These are phyloP conservation scores for Carex pumila DNA, from an alignment of 176 grass and related monocot species.

Conservation along the genomic window DNA sequence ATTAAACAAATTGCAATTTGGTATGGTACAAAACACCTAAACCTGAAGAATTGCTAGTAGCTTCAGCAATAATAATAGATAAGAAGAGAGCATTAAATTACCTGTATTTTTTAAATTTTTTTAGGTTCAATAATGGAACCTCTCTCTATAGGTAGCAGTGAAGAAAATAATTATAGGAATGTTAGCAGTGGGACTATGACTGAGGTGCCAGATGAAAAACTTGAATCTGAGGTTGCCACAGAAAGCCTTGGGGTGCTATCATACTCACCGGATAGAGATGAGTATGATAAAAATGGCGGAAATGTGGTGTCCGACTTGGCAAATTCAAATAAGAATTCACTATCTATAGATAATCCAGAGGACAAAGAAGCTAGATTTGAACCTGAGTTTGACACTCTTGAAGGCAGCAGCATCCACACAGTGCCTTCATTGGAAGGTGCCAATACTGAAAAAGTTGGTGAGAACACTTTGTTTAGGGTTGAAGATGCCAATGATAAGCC, in stretches of 20 bases:
- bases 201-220: neutral
- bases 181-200: neutral
- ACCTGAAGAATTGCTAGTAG: neutral
- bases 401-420: neutral
- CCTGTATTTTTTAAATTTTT: neutral
- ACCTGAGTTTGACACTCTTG: neutral
- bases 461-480: neutral
- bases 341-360: neutral
- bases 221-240: neutral
- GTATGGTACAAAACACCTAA: neutral
- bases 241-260: neutral
- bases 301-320: neutral
- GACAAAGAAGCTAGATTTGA: constrained; percentile 3
- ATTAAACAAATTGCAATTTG: neutral
- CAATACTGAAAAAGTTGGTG: neutral
- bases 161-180: neutral
- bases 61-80: neutral
- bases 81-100: neutral
- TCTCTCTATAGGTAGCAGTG: neutral
- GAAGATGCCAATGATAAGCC: constrained; percentile 9
- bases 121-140: neutral
- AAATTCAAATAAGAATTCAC: constrained; percentile 1
- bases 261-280: neutral
- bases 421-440: neutral
- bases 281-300: neutral